phyloP scores from a whole-genome alignment of 2,329 filamentous ascomycete genomes.

The Lecanicillium sp. region DNA sequence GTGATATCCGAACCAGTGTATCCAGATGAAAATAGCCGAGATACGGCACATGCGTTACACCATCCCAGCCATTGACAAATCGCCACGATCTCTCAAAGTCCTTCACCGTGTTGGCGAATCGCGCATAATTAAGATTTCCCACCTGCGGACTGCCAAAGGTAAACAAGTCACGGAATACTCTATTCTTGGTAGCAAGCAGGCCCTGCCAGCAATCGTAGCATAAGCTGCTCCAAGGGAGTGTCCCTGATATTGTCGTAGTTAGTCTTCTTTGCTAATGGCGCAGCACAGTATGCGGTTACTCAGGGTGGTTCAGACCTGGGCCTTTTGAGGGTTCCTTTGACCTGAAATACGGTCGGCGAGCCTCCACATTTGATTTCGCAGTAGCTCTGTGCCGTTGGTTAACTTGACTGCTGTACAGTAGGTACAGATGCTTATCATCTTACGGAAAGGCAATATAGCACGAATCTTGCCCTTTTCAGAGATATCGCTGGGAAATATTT shows the following conservation, averaged over 20 bases:
- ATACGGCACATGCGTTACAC: neutral
- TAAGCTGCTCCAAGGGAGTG: neutral
- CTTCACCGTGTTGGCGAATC: neutral
- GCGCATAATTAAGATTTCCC: neutral
- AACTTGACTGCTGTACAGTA: too few relatives aligned
- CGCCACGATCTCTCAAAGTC: neutral
- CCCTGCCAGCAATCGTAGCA: neutral
- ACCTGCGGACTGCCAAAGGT: neutral
- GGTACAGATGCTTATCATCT: too few relatives aligned
- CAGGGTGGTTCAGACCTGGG: neutral
- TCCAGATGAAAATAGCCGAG: neutral
- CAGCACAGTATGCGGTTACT: too few relatives aligned
- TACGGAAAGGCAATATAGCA: neutral
- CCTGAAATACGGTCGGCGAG: neutral
- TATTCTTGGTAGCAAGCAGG: neutral
- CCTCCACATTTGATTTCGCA: neutral
- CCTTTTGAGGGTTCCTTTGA: neutral
- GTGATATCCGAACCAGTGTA: neutral
- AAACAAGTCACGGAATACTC: neutral
- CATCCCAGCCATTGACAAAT: neutral
- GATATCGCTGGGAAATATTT: neutral
- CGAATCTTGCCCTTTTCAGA: neutral
- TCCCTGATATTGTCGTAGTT: too few relatives aligned
- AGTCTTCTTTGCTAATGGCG: too few relatives aligned
- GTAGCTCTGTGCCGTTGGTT: neutral